A percentile compares a stretch with the other conserved stretches of the same genome.
Conservation (phyloP, 352 stramenopile species). For the Pelagophyceae sp. region DNA sequence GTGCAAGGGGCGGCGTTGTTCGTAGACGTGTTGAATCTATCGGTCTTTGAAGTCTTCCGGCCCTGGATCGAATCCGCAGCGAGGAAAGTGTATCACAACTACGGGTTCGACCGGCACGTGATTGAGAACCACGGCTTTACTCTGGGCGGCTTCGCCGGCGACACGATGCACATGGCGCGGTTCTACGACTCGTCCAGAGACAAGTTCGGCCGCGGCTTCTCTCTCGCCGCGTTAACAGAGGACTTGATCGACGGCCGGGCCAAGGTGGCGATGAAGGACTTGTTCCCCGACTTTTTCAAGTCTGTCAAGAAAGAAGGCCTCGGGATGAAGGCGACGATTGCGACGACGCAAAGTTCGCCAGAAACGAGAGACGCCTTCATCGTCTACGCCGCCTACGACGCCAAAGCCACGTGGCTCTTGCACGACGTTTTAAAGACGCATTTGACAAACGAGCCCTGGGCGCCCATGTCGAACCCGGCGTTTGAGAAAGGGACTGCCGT, state of each 20-base stretch:
- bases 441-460: conserved; percentile 76
- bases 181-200: conserved; percentile 63
- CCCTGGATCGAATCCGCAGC: conserved; percentile 81
- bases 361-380: conserved; percentile 77
- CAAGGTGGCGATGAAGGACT: conserved; percentile 94
- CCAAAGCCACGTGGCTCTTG: conserved; percentile 90
- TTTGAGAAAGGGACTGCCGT: conserved; percentile 8
- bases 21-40: conserved; percentile 78
- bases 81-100: conserved; percentile 98
- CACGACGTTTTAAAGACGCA: conserved; percentile 73
- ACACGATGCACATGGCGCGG: conserved; percentile 99
- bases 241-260: conserved; percentile 45
- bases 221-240: conserved; percentile 80
- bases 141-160: conserved; percentile 72
- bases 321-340: conserved; percentile 36
- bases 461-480: background rate
- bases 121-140: conserved; percentile 92
- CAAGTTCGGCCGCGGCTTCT: conserved; percentile 65
- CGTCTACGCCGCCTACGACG: conserved; percentile 90
- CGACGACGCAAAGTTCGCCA: conserved; percentile 67
- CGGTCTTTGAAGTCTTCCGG: conserved; percentile 69
- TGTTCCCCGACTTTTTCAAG: conserved; percentile 66
- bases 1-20: conserved; percentile 54
- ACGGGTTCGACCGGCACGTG: conserved; percentile 97
- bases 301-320: conserved; percentile 72